Base-by-base conservation (phyloP, 257 asterid genomes). In the Nicotiana attenuata region DNA sequence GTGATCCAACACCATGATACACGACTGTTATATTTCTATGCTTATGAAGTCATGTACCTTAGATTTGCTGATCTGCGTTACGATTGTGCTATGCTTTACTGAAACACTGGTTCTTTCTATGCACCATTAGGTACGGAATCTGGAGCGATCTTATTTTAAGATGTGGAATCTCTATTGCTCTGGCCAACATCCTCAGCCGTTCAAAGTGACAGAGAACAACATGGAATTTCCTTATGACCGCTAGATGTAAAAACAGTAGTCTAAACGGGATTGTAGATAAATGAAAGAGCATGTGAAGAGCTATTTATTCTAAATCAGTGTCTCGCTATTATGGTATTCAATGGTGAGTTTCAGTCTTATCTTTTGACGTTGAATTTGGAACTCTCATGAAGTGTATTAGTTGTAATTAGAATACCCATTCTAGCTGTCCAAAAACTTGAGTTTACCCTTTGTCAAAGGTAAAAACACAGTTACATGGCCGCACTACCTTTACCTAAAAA, bases 161-260 rank as follows among this genome's bases (percentile, higher is more conserved):
- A 96, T 96, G 99, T 96, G 99, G 99, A 94, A 90, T 85, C 78
- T 96, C 73, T 59, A 94, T 85, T 93, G 97, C 91, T 92, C 91
- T 0, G 99, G 98, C 53, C 97, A 91, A 71, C 94, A 88, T 14
- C 97, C 98, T n/a, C 96, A 91, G 83, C 98, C 85, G 65, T 96
- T 94, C 84, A 92, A 93, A 92, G 99, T 96, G 63, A 33, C 88
- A 1, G 99, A 96, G 92, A 90, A 91, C 24, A 91, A 96, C 78
- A 68, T 75, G 67, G 97, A 96, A 80, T 94, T 92, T 83, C 98
- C 98, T 0, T 82, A 92, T 53, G 88, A 87, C 77, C 94, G 91
- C 88, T 80, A 19, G 77, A 50, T 65, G 33, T 52, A 66, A 61
- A 52, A 76, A 67, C 35, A 60, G 85, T 66, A 81, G 68, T 24